Percentiles rank a stretch among this genome's conserved stretches.
Evolutionary conservation across 768 basidiomycete species (phyloP).

Genomic region (Suillus lakei): DNA sequence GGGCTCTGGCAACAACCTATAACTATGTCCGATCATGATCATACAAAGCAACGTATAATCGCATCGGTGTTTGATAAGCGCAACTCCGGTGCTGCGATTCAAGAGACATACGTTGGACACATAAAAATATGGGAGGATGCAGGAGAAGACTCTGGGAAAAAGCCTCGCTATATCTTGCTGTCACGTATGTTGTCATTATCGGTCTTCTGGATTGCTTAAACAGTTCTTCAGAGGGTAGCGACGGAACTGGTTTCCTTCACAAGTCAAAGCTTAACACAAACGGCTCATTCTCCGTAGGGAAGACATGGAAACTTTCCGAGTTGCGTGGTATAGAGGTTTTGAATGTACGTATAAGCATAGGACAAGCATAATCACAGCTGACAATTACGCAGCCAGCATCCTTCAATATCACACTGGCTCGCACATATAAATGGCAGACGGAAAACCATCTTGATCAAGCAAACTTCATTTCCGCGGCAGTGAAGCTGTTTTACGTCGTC

Average conservation of each 20-base stretch:
- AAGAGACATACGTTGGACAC: conserved; percentile 86
- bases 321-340: conserved; percentile 79
- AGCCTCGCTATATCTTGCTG: conserved; percentile 89
- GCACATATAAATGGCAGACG: conserved; percentile 90
- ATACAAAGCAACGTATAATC: conserved; percentile 74
- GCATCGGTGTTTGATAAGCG: conserved; percentile 81
- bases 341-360: conserved; percentile 54
- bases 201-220: conserved; percentile 5
- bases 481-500: conserved; percentile 62
- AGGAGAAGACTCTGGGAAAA: conserved; percentile 70
- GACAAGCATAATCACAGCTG: conserved; percentile 22
- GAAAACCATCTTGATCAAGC: conserved; percentile 76
- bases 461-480: conserved; percentile 67
- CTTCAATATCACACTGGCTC: conserved; percentile 86
- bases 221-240: conserved; percentile 53
- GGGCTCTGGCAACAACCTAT: neutral
- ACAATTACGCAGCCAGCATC: conserved; percentile 51
- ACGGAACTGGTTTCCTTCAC: conserved; percentile 79
- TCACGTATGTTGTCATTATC: conserved; percentile 67
- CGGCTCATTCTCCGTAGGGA: conserved; percentile 94
- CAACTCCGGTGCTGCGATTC: conserved; percentile 63
- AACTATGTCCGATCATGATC: conserved; percentile 47
- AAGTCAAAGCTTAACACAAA: conserved; percentile 97
- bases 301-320: conserved; percentile 91
- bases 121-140: conserved; percentile 94